These are phyloP conservation scores for Neoarthrinium moseri DNA, from an alignment of 2,329 filamentous ascomycete genomes.

Conservation along the genomic window DNA sequence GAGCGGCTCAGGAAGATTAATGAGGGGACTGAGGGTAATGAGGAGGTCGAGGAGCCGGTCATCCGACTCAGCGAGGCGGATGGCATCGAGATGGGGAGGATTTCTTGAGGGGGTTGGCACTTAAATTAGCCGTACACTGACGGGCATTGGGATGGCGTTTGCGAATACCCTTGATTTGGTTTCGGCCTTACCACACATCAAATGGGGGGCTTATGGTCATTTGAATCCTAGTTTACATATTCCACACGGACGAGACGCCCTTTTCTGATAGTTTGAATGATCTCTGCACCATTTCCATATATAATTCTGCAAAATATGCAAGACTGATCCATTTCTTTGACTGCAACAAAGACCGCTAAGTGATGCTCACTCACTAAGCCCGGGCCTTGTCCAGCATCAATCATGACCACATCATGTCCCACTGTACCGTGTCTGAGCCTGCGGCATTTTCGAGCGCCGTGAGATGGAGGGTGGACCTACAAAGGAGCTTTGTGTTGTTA, in stretches of 20 bases:
- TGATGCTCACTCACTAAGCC: neutral
- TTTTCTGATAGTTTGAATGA: too few species aligned
- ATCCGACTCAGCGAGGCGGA: neutral
- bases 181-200: neutral
- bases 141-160: neutral
- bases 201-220: too few species aligned
- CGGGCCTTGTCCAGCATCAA: too few species aligned
- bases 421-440: too few species aligned
- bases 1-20: slow-evolving; percentile 37
- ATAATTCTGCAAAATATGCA: neutral
- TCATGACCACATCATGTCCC: too few species aligned
- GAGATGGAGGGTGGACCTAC: too few species aligned
- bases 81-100: neutral
- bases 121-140: neutral
- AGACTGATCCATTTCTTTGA: neutral
- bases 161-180: neutral
- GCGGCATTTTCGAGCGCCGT: too few species aligned
- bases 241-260: too few species aligned
- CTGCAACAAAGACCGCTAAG: too few species aligned
- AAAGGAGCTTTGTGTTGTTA: too few species aligned
- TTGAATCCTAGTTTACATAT: too few species aligned
- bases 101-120: neutral
- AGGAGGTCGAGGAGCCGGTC: slow-evolving; percentile 3
- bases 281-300: neutral
- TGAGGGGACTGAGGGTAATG: slow-evolving; percentile 16